Conservation (phyloP, 2,329 filamentous ascomycete genomes). For the Penicillium sp. region DNA sequence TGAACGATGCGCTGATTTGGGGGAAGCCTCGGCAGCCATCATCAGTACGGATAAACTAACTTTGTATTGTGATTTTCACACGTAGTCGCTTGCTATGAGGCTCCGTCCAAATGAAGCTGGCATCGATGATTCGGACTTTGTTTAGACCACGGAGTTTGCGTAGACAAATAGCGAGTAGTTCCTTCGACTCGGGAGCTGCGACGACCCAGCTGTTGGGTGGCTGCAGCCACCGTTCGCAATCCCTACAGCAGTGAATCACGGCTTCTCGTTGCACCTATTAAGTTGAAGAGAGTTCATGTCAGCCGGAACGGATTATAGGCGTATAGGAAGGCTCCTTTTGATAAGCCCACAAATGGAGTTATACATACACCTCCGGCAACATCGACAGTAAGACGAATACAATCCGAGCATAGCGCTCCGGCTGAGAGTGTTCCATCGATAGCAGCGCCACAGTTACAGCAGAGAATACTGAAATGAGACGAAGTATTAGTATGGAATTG, state of each 20-base stretch:
- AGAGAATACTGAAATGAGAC: conserved; percentile 68
- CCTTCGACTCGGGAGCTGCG: conserved; percentile 80
- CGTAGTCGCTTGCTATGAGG: conserved; percentile 90
- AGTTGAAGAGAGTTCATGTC: background rate
- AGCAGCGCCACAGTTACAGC: conserved; percentile 93
- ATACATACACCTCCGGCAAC: conserved; percentile 69
- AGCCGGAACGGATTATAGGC: background rate
- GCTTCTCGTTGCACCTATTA: conserved; percentile 72
- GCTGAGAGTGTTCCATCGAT: conserved; percentile 87
- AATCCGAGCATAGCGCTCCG: conserved; percentile 92
- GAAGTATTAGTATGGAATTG: background rate
- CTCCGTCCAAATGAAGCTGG: conserved; percentile 96
- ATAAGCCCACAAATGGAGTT: background rate
- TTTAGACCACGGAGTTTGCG: conserved; percentile 80
- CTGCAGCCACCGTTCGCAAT: conserved; percentile 91
- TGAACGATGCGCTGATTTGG: background rate
- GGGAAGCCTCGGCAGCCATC: background rate
- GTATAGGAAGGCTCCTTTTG: background rate
- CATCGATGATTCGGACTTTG: conserved; percentile 92
- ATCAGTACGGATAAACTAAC: background rate
- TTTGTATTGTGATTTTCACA: conserved; percentile 80
- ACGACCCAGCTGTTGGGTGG: conserved; percentile 84
- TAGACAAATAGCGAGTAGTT: conserved; percentile 87
- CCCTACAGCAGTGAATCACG: conserved; percentile 83
- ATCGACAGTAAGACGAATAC: conserved; percentile 90